A percentile compares a stretch with the other conserved stretches of the same genome.
Evolutionary conservation across 2,329 filamentous ascomycete species (phyloP).

Genomic region (Pseudogymnoascus sp.): DNA sequence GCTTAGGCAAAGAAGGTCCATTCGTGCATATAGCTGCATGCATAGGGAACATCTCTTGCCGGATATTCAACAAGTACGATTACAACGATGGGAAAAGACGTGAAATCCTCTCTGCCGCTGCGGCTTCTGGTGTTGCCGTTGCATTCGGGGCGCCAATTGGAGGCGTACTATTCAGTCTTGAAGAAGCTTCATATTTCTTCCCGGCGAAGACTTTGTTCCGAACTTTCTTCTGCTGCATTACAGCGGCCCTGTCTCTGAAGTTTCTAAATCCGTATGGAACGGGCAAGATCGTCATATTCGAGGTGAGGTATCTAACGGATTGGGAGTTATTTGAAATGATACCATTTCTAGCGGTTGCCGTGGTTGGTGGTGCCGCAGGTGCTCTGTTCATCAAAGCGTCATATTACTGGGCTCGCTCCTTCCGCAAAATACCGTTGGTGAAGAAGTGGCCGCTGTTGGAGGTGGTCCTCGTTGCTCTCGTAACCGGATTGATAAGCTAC

Average conservation of each 20-base stretch:
- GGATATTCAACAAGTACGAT: conserved; percentile 90
- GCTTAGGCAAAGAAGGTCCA: conserved; percentile 84
- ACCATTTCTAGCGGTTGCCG: conserved; percentile 76
- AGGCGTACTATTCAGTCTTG: conserved; percentile 84
- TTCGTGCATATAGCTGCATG: conserved; percentile 97
- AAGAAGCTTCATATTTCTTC: conserved; percentile 97
- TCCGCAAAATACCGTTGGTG: conserved; percentile 72
- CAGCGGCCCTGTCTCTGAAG: conserved; percentile 82
- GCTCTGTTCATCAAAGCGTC: conserved; percentile 97
- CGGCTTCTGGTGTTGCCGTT: conserved; percentile 85
- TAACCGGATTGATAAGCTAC: conserved; percentile 80
- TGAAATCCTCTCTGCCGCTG: conserved; percentile 87
- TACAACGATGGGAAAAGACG: conserved; percentile 88
- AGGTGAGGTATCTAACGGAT: conserved; percentile 82
- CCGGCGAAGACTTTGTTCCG: conserved; percentile 94
- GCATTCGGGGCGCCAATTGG: conserved; percentile 88
- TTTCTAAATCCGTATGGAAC: conserved; percentile 95
- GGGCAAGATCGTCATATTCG: conserved; percentile 91
- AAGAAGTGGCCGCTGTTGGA: conserved; percentile 80
- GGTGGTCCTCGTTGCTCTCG: conserved; percentile 75
- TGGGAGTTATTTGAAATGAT: conserved; percentile 91
- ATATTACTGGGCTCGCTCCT: conserved; percentile 78
- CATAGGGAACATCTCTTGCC: conserved; percentile 89
- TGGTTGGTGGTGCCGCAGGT: conserved; percentile 75
- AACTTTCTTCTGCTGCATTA: conserved; percentile 97